Conservation (phyloP, 176 grass and related monocot species). For the Zoysia pacifica region DNA sequence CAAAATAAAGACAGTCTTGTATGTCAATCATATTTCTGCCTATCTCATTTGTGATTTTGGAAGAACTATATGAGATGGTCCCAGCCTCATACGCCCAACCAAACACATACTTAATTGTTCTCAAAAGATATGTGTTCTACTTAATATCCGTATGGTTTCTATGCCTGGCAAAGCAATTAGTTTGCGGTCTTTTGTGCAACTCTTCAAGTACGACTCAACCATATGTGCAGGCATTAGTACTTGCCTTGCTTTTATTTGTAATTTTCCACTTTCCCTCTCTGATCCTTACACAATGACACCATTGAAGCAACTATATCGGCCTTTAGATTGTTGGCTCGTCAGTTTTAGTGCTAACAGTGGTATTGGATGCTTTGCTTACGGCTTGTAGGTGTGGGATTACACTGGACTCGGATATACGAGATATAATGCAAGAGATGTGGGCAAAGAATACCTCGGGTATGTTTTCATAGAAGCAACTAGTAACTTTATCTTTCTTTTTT, state of each 20-base stretch:
- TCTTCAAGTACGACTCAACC: background rate
- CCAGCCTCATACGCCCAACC: background rate
- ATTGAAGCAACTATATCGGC: background rate
- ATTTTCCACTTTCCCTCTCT: background rate
- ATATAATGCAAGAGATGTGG: constrained; percentile 88
- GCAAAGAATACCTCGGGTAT: constrained; percentile 92
- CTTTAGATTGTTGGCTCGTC: background rate
- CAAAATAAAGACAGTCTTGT: background rate
- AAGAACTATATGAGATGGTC: background rate
- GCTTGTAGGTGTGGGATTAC: constrained; percentile 90
- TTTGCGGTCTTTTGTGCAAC: background rate
- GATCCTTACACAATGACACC: constrained; percentile 11
- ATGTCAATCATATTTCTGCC: constrained; percentile 5
- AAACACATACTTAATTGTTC: background rate
- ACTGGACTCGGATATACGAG: constrained; percentile 92
- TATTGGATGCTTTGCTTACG: constrained; percentile 6
- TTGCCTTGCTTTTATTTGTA: constrained; percentile 3
- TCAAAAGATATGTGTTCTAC: background rate
- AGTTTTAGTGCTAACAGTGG: constrained; percentile 23
- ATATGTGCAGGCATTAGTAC: background rate
- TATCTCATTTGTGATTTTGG: background rate
- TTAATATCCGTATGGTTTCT: background rate
- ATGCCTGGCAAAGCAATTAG: background rate
- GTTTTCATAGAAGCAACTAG: background rate
- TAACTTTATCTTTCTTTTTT: background rate